Percentiles rank a stretch among this genome's conserved stretches.
These are phyloP conservation scores for Suhomyces taliae DNA, from an alignment of 1,139 yeast genomes.

Conservation along the genomic window DNA sequence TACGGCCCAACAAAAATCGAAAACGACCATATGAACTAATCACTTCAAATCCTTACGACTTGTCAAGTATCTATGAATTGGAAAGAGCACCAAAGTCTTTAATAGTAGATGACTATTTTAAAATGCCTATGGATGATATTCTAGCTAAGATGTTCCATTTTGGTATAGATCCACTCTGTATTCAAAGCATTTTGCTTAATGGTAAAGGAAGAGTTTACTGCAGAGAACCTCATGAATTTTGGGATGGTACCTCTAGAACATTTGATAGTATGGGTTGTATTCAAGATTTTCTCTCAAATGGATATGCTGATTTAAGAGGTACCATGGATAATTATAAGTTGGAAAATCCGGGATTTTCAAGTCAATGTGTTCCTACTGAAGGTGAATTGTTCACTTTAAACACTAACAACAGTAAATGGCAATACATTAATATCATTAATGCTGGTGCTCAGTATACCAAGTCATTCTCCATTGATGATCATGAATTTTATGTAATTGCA, in stretches of 20 bases:
- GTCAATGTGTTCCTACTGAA: constrained; percentile 19
- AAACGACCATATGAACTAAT: constrained; percentile 27
- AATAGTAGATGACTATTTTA: constrained; percentile 29
- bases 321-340: constrained; percentile 18
- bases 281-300: constrained; percentile 17
- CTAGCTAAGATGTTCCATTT: constrained; percentile 25
- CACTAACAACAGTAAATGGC: constrained; percentile 21
- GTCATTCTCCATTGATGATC: constrained; percentile 36
- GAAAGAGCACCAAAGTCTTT: constrained; percentile 26
- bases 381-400: constrained; percentile 20
- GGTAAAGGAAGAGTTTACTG: constrained; percentile 36
- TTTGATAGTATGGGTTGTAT: constrained; percentile 27
- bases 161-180: constrained; percentile 37
- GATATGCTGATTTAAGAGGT: constrained; percentile 17
- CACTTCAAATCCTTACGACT: constrained; percentile 14
- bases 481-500: constrained; percentile 30
- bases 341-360: constrained; percentile 28
- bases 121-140: constrained; percentile 25
- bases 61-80: constrained; percentile 15
- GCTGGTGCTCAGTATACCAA: constrained; percentile 36
- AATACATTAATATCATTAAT: constrained; percentile 29
- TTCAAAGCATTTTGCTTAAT: constrained; percentile 31
- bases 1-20: constrained; percentile 22
- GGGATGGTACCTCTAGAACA: constrained; percentile 13
- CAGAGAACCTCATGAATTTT: constrained; percentile 14